Evolutionary conservation across 345 rosid species (phyloP).

Genomic region (Salix exigua): DNA sequence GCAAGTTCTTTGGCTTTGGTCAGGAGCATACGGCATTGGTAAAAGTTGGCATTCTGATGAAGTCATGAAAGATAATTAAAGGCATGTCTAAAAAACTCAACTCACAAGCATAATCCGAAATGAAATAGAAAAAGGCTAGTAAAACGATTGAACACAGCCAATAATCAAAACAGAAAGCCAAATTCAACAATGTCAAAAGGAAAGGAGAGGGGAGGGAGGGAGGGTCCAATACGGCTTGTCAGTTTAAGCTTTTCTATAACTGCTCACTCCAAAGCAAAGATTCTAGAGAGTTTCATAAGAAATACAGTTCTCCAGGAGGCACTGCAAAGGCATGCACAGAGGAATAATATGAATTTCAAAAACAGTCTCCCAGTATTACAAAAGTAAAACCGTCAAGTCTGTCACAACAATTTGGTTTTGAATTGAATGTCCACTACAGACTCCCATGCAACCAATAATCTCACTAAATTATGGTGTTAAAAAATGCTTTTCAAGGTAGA

Average conservation of each 20-base stretch:
- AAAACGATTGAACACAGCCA: background rate
- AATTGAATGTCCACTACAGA: background rate
- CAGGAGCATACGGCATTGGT: slow-evolving; percentile 43
- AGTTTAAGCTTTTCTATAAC: background rate
- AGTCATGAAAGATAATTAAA: background rate
- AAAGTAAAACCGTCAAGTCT: background rate
- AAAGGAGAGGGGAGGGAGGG: background rate
- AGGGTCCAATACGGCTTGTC: background rate
- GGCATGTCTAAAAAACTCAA: background rate
- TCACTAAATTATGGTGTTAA: background rate
- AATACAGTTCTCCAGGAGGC: background rate
- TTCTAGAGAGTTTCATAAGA: background rate
- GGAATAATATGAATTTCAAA: background rate
- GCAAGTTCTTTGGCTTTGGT: slow-evolving; percentile 62
- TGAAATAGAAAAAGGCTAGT: background rate
- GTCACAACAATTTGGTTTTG: background rate
- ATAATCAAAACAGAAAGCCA: background rate
- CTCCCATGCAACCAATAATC: background rate
- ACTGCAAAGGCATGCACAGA: background rate
- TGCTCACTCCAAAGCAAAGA: background rate
- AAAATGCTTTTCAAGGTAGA: background rate
- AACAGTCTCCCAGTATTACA: background rate
- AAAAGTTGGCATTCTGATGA: slow-evolving; percentile 50
- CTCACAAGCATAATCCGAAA: background rate
- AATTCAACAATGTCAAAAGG: background rate